Conservation (phyloP, 2,329 filamentous ascomycete species). For the Neocatenulostroma microsporum region DNA sequence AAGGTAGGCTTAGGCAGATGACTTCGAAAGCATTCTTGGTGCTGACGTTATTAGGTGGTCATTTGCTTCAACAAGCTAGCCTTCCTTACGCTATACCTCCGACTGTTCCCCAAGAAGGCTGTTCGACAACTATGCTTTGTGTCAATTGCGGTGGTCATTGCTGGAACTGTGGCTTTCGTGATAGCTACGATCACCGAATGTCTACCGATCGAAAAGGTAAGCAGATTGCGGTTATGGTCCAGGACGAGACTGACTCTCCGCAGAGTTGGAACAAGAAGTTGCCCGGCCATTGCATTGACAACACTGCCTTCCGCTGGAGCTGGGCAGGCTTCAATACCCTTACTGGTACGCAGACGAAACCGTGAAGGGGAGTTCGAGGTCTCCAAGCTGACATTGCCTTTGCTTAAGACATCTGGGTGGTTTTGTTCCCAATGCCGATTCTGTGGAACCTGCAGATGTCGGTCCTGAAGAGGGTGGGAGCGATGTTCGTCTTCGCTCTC, state of each 20-base stretch:
- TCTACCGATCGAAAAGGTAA: neutral
- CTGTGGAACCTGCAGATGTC: neutral
- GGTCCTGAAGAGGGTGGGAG: neutral
- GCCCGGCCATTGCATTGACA: neutral
- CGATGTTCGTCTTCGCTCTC: neutral
- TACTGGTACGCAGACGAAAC: no score
- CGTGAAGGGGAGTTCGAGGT: no score
- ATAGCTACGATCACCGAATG: neutral
- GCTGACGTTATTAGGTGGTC: no score
- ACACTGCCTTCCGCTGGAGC: neutral
- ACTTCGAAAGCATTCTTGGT: no score
- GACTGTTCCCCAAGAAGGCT: neutral
- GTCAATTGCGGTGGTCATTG: neutral
- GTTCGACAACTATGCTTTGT: neutral
- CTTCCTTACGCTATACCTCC: neutral
- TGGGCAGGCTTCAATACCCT: no score
- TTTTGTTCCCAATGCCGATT: neutral
- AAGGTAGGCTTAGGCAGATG: no score
- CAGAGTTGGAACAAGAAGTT: neutral
- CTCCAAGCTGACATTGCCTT: no score
- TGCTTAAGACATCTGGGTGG: no score
- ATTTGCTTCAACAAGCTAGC: constrained; percentile 2
- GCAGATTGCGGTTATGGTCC: no score
- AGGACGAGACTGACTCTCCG: no score
- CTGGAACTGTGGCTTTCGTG: neutral